Evolutionary conservation across 2,329 filamentous ascomycete genomes (phyloP), one percentile per base, ranked within the genome.

Genomic region (Hymenoscyphus occultus): DNA sequence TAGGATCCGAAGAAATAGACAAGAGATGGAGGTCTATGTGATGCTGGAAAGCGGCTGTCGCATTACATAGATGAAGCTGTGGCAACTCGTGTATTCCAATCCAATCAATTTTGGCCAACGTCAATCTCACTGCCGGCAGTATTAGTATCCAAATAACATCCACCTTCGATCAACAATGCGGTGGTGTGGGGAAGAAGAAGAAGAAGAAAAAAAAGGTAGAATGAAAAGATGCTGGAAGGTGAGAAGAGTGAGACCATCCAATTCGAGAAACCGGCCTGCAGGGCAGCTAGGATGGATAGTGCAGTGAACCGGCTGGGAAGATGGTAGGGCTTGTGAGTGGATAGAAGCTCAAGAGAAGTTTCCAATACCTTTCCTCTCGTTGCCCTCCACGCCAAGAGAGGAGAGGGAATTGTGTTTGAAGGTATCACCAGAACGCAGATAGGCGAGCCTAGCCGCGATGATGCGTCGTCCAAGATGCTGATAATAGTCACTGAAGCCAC

Each of bases 1-100:
- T 73, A 69, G 71, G 72, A 74, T 62, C 69, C 69, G 59, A 64
- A 61, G 67, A 48, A 45, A 67, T 64, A 70, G 65, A 70, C 64
- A 71, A 67, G 39, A 69, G 60, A 68, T 64, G 60, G 65, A 65
- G 61, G 63, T 68, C 65, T 72, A 28, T 35, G 22, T 51, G 6
- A n/a, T 48, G 61, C 62, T 35, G 62, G 61, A 31, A 13, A 19
- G 16, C 19, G 59, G 42, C 45, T 65, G 48, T 72, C 64, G 71
- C 71, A 73, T 70, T 56, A 65, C 62, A 62, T 59, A 54, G 51
- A 45, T 39, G 64, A 61, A 64, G 61, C 19, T 54, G 16, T 65
- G 62, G 61, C 64, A 60, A 61, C 39, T 64, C 58, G 60, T 64
- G 39, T 57, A 22, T 59, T 56, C 39, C 54, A 42, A 48, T 14